Evolutionary conservation across 495 filamentous ascomycete genomes (phyloP).

Genomic region (Stereocaulon alpinum): DNA sequence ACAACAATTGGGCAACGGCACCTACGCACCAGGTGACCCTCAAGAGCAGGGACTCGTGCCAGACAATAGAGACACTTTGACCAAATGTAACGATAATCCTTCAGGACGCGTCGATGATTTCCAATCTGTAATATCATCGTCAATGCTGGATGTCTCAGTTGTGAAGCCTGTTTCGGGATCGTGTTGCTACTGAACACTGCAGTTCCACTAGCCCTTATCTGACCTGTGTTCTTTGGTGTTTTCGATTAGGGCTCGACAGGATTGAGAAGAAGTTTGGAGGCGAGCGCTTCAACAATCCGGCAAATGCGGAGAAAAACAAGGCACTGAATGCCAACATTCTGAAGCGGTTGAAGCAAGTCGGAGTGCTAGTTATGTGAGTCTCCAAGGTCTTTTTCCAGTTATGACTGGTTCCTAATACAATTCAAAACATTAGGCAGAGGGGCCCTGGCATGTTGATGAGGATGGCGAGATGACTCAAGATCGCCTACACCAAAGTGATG

Average conservation of each 20-base stretch:
- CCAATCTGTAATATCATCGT: background rate
- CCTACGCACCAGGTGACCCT: background rate
- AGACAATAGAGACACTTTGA: background rate
- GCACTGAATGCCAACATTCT: background rate
- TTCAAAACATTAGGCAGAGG: background rate
- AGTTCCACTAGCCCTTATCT: background rate
- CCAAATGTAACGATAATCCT: background rate
- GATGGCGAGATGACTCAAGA: background rate
- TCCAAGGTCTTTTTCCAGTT: background rate
- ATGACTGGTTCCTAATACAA: background rate
- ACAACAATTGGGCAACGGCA: background rate
- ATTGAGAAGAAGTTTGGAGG: slow-evolving; percentile 2
- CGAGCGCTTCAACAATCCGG: background rate
- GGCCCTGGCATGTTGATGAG: background rate
- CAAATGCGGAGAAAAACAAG: slow-evolving; percentile 1
- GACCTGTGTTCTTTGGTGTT: background rate
- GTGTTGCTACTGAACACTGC: background rate
- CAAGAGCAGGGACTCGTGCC: background rate
- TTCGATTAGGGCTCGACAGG: slow-evolving; percentile 4
- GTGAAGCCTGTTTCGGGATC: background rate
- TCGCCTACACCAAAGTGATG: background rate
- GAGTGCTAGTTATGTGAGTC: background rate
- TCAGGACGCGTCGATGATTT: background rate
- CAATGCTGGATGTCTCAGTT: background rate
- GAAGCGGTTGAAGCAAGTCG: background rate